Conservation (phyloP, 2,329 filamentous ascomycete genomes). For the Lecanicillium sp. region DNA sequence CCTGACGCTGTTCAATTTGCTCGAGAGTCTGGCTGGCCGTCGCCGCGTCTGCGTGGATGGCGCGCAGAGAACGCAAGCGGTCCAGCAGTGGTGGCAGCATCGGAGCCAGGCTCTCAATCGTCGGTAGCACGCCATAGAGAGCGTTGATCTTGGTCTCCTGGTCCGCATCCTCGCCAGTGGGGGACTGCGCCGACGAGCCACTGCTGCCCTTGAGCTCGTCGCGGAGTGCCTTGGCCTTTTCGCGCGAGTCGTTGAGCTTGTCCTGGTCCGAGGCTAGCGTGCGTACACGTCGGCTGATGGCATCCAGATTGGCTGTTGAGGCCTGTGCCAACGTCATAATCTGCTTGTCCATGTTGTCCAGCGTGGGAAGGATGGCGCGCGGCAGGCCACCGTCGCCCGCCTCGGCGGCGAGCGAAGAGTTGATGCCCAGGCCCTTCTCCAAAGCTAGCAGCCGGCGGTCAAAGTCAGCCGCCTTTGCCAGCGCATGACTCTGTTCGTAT, state of each 20-base stretch:
- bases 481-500: conserved; percentile 62
- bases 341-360: conserved; percentile 76
- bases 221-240: conserved; percentile 55
- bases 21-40: conserved; percentile 72
- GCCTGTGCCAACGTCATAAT: conserved; percentile 68
- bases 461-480: conserved; percentile 81
- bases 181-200: conserved; percentile 24
- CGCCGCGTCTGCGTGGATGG: conserved; percentile 82
- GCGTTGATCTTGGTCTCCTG: conserved; percentile 84
- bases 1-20: conserved; percentile 71
- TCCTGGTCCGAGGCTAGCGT: conserved; percentile 69
- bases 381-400: conserved; percentile 50
- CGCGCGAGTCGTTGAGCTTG: conserved; percentile 58
- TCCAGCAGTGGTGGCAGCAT: conserved; percentile 81
- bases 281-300: conserved; percentile 62
- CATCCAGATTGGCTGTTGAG: conserved; percentile 66
- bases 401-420: conserved; percentile 60
- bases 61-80: conserved; percentile 72
- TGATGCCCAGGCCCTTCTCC: conserved; percentile 76
- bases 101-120: conserved; percentile 80
- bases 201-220: conserved; percentile 45
- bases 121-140: conserved; percentile 80
- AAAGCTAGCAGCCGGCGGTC: conserved; percentile 73
- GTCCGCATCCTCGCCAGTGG: conserved; percentile 52
- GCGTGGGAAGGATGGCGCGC: conserved; percentile 71